A percentile compares a stretch with the other conserved stretches of the same genome.
These are phyloP conservation scores for Stenocarpella maydis DNA, from an alignment of 2,329 filamentous ascomycete genomes.

Conservation along the genomic window DNA sequence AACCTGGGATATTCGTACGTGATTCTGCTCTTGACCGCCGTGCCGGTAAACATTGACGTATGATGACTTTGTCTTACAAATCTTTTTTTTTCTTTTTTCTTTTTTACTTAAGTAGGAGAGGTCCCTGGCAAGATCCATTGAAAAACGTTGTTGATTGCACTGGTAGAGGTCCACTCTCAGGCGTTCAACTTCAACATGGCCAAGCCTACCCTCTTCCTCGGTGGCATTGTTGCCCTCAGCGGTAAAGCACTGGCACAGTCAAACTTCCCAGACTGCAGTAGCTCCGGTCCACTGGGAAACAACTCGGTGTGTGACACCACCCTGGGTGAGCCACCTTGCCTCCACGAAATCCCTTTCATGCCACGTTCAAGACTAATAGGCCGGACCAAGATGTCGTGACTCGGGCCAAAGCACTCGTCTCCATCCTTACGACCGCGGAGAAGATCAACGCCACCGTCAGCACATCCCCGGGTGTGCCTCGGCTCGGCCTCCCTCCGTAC, in stretches of 20 bases:
- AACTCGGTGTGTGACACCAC: constrained; percentile 32
- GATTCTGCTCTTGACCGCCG: background rate
- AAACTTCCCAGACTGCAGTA: constrained; percentile 33
- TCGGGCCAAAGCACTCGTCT: constrained; percentile 30
- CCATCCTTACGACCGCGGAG: constrained; percentile 30
- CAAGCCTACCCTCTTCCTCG: constrained; percentile 8
- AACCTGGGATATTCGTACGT: background rate
- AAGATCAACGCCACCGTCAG: constrained; percentile 35
- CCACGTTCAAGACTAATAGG: background rate
- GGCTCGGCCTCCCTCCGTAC: constrained; percentile 66
- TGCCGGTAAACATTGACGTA: background rate
- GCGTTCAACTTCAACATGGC: constrained; percentile 2
- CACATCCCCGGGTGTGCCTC: constrained; percentile 55
- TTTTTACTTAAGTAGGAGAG: no score
- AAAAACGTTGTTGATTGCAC: background rate
- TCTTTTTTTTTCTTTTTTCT: no score
- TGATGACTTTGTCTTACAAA: background rate
- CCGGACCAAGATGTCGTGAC: constrained; percentile 15
- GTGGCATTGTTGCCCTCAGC: background rate
- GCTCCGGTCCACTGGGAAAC: constrained; percentile 28
- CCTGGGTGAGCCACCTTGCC: background rate
- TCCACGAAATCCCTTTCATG: no score
- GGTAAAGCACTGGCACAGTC: constrained; percentile 12
- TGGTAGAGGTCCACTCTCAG: background rate
- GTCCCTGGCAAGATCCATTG: no score